Evolutionary conservation across 495 filamentous ascomycete species (phyloP), one percentile per base, ranked within the genome.

Genomic region (Xylaria intraflava): DNA sequence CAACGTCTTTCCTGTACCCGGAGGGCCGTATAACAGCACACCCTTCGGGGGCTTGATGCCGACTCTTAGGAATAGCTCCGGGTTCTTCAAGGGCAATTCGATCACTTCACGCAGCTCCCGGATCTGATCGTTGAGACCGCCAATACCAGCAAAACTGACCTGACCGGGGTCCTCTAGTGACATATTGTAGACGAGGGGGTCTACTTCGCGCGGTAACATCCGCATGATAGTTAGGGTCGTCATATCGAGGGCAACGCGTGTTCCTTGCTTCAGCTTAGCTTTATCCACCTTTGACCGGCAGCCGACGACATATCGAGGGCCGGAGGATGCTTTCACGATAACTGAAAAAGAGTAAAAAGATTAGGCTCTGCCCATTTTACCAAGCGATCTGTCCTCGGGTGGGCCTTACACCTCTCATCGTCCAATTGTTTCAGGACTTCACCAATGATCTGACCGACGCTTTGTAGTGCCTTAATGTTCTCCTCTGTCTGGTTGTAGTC

Each of bases 211-310:
- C 36, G 94, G 94, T 36, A 99, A 75, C 94, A 99, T 99, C 54
- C 94, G 88, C 94, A 99, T 99, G 71, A 99, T 99, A 24, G 94
- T 99, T 56, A 99, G 85, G 14, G 94, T 99, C 33, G 94, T 99
- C 94, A 99, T 99, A 68, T 99, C 94, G 49, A 99, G 87, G 39
- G 94, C 93, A 54, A 99, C 94, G 61, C 94, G 90, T 3, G 91
- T 95, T 57, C 94, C 94, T 73, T 99, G 94, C 78, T 96, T 96
- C 61, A 99, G 77, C 76, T 96, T 96, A 49, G 77, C 72, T 70
- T 95, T 96, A 72, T 97, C 93, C 60, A 99, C 93, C 72, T 97
- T 97, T 31, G 90, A 96, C 51, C 94, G 85, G 75, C 94, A 99
- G 46, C 94, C 94, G 65, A 99, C 94, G 43, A 99, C 94, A 71